Evolutionary conservation across 2,329 filamentous ascomycete species (phyloP).

Genomic region (Clonostachys solani): DNA sequence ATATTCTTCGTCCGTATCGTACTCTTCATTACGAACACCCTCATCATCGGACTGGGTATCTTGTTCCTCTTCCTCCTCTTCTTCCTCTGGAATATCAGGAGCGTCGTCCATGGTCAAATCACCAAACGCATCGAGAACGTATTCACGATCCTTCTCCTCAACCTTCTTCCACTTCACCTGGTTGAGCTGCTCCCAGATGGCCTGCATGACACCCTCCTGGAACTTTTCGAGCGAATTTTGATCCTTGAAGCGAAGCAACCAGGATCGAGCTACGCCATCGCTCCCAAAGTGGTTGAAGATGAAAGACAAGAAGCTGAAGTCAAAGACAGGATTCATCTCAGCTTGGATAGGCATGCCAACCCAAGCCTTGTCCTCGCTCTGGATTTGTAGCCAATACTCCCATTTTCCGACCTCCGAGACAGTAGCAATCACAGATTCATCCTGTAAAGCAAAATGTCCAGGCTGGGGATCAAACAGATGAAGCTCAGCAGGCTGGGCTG

Average conservation of each 20-base stretch:
- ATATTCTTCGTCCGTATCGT: slow-evolving; percentile 70
- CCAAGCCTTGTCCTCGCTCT: slow-evolving; percentile 73
- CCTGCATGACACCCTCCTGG: slow-evolving; percentile 91
- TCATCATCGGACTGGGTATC: slow-evolving; percentile 62
- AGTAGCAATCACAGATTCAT: slow-evolving; percentile 67
- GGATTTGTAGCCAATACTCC: slow-evolving; percentile 94
- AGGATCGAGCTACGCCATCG: slow-evolving; percentile 89
- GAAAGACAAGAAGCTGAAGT: slow-evolving; percentile 98
- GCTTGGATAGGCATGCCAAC: slow-evolving; percentile 79
- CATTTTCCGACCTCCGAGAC: slow-evolving; percentile 86
- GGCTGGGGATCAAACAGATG: slow-evolving; percentile 91
- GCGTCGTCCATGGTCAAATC: slow-evolving; percentile 89
- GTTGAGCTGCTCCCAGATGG: slow-evolving; percentile 94
- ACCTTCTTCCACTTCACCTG: slow-evolving; percentile 91
- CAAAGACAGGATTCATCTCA: slow-evolving; percentile 97
- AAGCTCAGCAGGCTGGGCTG: slow-evolving; percentile 74
- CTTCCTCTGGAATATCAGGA: slow-evolving; percentile 33
- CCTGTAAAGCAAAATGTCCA: slow-evolving; percentile 79
- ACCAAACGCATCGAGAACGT: slow-evolving; percentile 92
- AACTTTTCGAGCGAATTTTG: slow-evolving; percentile 77
- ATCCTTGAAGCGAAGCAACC: slow-evolving; percentile 89
- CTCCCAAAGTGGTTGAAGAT: slow-evolving; percentile 96
- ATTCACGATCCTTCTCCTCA: slow-evolving; percentile 89
- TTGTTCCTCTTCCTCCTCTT: slow-evolving; percentile 48
- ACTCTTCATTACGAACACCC: slow-evolving; percentile 64